Evolutionary conservation across 257 asterid species (phyloP).

Genomic region (Solanum rostratum): DNA sequence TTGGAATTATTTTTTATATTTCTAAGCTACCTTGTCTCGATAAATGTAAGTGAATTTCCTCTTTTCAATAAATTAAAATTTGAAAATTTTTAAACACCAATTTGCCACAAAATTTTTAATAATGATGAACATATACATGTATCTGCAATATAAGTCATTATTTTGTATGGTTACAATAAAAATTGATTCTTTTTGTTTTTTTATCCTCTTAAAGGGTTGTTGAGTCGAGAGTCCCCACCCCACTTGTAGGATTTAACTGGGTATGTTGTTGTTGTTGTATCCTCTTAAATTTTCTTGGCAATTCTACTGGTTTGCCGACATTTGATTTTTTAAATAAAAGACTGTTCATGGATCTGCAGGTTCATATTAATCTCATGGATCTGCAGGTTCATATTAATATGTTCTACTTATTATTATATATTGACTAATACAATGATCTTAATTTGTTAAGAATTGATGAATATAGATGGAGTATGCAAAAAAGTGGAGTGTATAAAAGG

Average conservation of each 20-base stretch:
- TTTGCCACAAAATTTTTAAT: background rate
- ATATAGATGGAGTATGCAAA: conserved; percentile 15
- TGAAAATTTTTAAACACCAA: background rate
- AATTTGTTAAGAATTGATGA: background rate
- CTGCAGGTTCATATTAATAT: background rate
- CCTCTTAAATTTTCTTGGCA: background rate
- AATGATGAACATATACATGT: background rate
- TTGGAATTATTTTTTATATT: too few species aligned
- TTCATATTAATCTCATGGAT: too few species aligned
- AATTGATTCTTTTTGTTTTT: too few species aligned
- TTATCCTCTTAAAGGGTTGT: too few species aligned
- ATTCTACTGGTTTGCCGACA: background rate
- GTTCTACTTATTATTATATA: background rate
- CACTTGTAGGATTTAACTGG: too few species aligned
- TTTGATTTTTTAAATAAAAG: background rate
- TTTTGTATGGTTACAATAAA: background rate
- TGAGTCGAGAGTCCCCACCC: too few species aligned
- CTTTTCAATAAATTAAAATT: background rate
- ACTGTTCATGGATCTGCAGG: too few species aligned
- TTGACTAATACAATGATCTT: too few species aligned
- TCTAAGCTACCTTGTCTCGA: conserved; percentile 25
- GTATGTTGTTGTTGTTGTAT: too few species aligned
- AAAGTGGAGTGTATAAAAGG: conserved; percentile 34
- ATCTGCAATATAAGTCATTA: background rate
- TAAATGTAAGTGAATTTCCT: conserved; percentile 17